Base-by-base conservation (phyloP, 108 stramenopile genomes). In the Cyclotella baltica region DNA sequence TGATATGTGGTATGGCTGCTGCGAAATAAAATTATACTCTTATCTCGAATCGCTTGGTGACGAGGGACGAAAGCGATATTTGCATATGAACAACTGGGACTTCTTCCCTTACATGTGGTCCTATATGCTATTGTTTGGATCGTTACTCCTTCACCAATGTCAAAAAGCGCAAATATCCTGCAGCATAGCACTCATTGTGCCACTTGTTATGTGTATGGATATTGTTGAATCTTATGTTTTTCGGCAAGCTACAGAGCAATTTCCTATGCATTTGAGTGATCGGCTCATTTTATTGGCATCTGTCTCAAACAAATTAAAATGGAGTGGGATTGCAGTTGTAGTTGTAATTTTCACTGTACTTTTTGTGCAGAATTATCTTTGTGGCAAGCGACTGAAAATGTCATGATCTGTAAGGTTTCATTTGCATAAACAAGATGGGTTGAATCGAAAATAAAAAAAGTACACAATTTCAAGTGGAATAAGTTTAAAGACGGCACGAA, bases 41-140 rank as follows among this genome's bases (percentile, higher is more conserved):
- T 52, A 52, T n/a, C 11, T 52, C 4, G 51, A 52, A 4, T 52
- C 51, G 11, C 19, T 52, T 10, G 51, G 51, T 52, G 19, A 52
- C 11, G 51, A 52, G 4, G 51, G 51, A n/a, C 11, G 51, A 20
- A 52, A 52, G 11, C 18, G 4, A 19, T 52, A 52, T 52, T n/a
- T 52, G n/a, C 19, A 4, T n/a, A 52, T 52, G 51, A 52, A 52
- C 19, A 52, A 10, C 4, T 10, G 4, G 10, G 51, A 52, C n/a
- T 52, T 52, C 4, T 52, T 10, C 51, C 51, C 11, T 19, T 52
- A 52, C 51, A 52, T 52, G 51, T 52, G 51, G 51, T 19, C 18
- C n/a, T 52, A 52, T 20, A 52, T 52, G 51, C 4, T 52, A 52
- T n/a, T 52, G 51, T 20, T 52, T n/a, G 51, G 51, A 52, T 52